These are phyloP conservation scores for Aureobasidium sp. DNA, from an alignment of 2,329 filamentous ascomycete genomes.

Conservation along the genomic window DNA sequence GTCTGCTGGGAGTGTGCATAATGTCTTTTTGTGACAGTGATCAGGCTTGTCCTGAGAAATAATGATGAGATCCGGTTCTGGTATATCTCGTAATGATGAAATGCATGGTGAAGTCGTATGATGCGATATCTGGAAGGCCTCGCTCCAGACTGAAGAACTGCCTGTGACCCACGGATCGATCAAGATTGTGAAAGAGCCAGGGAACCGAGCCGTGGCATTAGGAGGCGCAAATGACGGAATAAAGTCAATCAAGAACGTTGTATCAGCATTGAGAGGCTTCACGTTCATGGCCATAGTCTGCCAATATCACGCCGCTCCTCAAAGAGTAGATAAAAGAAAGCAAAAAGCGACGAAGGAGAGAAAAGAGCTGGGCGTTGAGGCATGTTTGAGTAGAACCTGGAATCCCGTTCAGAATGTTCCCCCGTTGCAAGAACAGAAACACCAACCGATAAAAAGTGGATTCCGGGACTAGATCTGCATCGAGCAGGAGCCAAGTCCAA, in stretches of 20 bases:
- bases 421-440: conserved; percentile 12
- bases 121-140: conserved; percentile 66
- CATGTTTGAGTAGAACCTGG: conserved; percentile 16
- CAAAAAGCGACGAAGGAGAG: background rate
- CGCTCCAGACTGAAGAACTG: conserved; percentile 65
- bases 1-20: conserved; percentile 66
- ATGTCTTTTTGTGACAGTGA: conserved; percentile 75
- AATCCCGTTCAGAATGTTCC: background rate
- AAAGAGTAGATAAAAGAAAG: background rate
- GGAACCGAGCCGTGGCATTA: conserved; percentile 41
- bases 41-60: conserved; percentile 71
- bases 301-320: background rate
- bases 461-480: conserved; percentile 5
- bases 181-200: conserved; percentile 69
- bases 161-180: conserved; percentile 77
- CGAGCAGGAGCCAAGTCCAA: conserved; percentile 1
- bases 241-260: conserved; percentile 72
- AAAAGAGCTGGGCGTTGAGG: conserved; percentile 5
- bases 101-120: conserved; percentile 65
- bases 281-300: conserved; percentile 68
- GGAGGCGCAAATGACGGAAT: conserved; percentile 55
- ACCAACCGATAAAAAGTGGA: conserved; percentile 13
- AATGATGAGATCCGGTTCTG: conserved; percentile 61
- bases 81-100: conserved; percentile 60
- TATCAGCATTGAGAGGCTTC: conserved; percentile 70